Evolutionary conservation across 2,329 filamentous ascomycete genomes (phyloP).

Genomic region (Exophiala alcalophila): DNA sequence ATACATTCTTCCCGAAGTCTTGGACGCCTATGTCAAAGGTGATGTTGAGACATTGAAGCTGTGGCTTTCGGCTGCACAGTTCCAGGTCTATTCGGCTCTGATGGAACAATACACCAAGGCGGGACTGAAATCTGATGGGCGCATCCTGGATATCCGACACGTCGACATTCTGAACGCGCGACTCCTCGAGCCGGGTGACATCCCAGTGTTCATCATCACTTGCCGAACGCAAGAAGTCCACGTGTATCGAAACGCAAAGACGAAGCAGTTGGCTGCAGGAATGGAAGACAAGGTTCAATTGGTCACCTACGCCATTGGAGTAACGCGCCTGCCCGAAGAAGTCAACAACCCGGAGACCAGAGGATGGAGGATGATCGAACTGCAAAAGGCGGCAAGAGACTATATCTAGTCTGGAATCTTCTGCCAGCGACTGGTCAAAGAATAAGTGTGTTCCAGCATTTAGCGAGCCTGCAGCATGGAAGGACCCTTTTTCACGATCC

Average conservation of each 20-base stretch:
- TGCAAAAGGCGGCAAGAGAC: constrained; percentile 96
- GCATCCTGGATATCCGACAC: constrained; percentile 90
- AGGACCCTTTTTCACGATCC: background rate
- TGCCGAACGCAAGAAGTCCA: constrained; percentile 97
- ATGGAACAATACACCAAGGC: constrained; percentile 93
- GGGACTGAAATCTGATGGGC: constrained; percentile 89
- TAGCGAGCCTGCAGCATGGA: constrained; percentile 20
- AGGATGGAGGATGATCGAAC: constrained; percentile 95
- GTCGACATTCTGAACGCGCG: constrained; percentile 66
- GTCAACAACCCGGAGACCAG: constrained; percentile 95
- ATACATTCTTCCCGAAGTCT: constrained; percentile 94
- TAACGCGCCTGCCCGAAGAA: constrained; percentile 89
- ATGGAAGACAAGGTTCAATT: constrained; percentile 99
- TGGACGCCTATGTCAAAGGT: constrained; percentile 97
- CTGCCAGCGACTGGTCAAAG: background rate
- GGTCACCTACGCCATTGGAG: constrained; percentile 95
- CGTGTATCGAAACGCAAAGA: constrained; percentile 91
- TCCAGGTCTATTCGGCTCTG: constrained; percentile 92
- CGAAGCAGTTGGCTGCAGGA: constrained; percentile 81
- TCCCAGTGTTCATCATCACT: constrained; percentile 92
- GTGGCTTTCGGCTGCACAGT: constrained; percentile 95
- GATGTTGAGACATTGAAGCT: constrained; percentile 86
- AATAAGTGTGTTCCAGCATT: constrained; percentile 14
- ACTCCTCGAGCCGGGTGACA: constrained; percentile 49
- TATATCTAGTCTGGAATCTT: constrained; percentile 60